Base-by-base conservation (phyloP, 768 basidiomycete genomes). In the Tephrocybe sp. region DNA sequence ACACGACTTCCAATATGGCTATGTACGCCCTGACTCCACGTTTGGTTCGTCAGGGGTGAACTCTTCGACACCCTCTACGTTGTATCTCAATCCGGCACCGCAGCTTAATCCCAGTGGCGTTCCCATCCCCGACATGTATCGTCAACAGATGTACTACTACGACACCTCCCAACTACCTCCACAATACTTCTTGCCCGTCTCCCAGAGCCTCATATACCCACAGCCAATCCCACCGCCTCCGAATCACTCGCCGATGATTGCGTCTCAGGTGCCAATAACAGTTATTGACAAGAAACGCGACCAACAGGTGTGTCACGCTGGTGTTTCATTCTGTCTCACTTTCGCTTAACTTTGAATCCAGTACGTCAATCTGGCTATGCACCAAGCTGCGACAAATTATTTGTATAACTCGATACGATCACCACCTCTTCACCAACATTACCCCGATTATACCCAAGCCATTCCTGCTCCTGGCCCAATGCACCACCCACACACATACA, bases 121-220 rank as follows among this genome's bases (percentile, higher is more conserved):
- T 72, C 45, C 71, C 55, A 58, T 66, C 33, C 52, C 67, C 45
- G 75, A 75, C 47, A 55, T 73, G 21, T 70, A 70, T 55, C 71
- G 73, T 42, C 75, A 76, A 56, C 82, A 83, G 32, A 55, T 81
- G 45, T 86, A 80, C 66, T 87, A 80, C 47, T 88, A 81, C 58
- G 63, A 73, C 44, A 71, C 70, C 15, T 68, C 73, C 40, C 74
- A 78, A 38, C 73, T 77, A 3, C 70, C 77, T 28, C 80, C 84
- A 11, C 85, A 81, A 53, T 88, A 76, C 60, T 89, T 75, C 61
- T 86, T 83, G 60, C 73, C 81, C 24, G 60, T 77, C 12, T 75
- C 73, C 53, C 85, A 84, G 60, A 68, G 80, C 5, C 73, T 87
- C 62, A 70, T 87, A 53, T 87, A 83, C 65, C 76, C 81, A 51